Conservation (phyloP, 2,329 filamentous ascomycete species). For the Pyrenochaeta sp. region DNA sequence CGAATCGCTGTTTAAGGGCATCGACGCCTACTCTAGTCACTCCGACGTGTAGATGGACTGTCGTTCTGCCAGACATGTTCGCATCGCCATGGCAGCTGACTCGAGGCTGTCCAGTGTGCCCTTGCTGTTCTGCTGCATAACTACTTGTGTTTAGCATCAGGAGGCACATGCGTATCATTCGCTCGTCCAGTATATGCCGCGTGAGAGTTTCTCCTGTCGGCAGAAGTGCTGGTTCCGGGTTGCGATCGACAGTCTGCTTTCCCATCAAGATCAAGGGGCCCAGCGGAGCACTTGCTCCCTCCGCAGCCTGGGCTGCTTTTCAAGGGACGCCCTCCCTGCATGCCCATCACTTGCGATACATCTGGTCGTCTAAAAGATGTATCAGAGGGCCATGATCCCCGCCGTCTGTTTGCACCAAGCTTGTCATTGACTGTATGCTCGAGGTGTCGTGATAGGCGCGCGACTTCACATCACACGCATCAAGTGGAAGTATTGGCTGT, state of each 20-base stretch:
- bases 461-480: constrained; percentile 7
- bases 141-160: constrained; percentile 5
- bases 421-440: neutral
- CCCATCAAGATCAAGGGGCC: neutral
- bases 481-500: neutral
- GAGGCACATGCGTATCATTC: constrained; percentile 2
- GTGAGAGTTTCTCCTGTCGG: constrained; percentile 11
- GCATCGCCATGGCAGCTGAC: constrained; percentile 8
- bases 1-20: neutral
- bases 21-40: neutral
- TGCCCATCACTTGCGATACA: neutral
- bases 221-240: constrained; percentile 15
- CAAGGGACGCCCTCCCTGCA: neutral
- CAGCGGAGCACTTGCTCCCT: neutral
- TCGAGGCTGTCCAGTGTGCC: neutral
- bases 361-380: neutral
- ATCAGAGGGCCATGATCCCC: no score
- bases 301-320: neutral
- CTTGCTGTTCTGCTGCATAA: neutral
- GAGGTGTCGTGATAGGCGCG: constrained; percentile 3
- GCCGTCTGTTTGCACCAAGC: no score
- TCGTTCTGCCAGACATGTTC: neutral
- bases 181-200: constrained; percentile 3
- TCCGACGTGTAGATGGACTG: neutral
- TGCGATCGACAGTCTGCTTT: constrained; percentile 9